Evolutionary conservation across 495 filamentous ascomycete genomes (phyloP).

Genomic region (Endocarpon pusillum): DNA sequence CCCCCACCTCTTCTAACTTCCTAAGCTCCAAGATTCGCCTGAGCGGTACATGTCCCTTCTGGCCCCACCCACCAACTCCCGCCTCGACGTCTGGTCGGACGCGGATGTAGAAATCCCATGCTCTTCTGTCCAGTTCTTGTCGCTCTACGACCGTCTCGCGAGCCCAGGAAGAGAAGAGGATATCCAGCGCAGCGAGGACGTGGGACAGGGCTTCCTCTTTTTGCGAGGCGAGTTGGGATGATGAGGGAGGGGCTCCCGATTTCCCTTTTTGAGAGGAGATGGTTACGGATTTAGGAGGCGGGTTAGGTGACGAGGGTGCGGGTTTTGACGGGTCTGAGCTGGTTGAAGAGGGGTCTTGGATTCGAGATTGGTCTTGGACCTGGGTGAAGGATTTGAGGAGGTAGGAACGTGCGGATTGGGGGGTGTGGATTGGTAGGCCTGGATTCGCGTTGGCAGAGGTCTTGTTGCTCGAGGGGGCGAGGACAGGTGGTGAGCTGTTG

Average conservation of each 20-base stretch:
- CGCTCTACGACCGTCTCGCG: slow-evolving; percentile 30
- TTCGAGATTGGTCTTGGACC: background rate
- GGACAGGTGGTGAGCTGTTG: background rate
- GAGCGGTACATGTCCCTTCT: slow-evolving; percentile 52
- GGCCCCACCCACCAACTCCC: slow-evolving; percentile 64
- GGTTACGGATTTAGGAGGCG: slow-evolving; percentile 1
- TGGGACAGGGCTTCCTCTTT: slow-evolving; percentile 49
- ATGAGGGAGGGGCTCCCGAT: slow-evolving; percentile 8
- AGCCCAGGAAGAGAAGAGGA: slow-evolving; percentile 55
- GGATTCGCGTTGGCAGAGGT: too few relatives aligned
- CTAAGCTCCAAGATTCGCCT: slow-evolving; percentile 46
- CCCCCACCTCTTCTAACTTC: too few relatives aligned
- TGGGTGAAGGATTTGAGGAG: slow-evolving; percentile 19
- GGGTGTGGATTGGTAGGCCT: slow-evolving; percentile 46
- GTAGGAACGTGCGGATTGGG: slow-evolving; percentile 37
- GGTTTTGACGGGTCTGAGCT: slow-evolving; percentile 6
- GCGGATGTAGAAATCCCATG: slow-evolving; percentile 66
- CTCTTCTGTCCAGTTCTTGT: slow-evolving; percentile 51
- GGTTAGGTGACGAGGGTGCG: background rate
- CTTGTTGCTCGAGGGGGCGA: slow-evolving; percentile 16
- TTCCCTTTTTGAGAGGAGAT: slow-evolving; percentile 4
- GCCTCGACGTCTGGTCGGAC: slow-evolving; percentile 56
- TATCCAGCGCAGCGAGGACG: slow-evolving; percentile 46
- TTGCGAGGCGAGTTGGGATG: slow-evolving; percentile 28
- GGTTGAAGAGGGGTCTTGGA: background rate